These are phyloP conservation scores for Aphanomyces cochlioides DNA, from an alignment of 352 stramenopile species.

Conservation along the genomic window DNA sequence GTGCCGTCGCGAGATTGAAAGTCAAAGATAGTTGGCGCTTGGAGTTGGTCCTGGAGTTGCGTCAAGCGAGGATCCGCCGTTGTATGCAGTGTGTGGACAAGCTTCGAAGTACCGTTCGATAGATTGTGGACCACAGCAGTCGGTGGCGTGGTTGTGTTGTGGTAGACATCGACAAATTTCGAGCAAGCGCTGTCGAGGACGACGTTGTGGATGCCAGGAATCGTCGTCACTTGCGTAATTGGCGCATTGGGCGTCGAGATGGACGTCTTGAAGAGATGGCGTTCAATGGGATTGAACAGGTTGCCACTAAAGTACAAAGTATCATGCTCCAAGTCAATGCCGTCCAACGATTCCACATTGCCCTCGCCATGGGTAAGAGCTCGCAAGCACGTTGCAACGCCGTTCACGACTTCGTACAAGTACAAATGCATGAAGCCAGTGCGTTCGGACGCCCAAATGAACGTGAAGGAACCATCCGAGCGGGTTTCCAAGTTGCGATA, in stretches of 20 bases:
- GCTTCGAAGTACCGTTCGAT: constrained; percentile 40
- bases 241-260: constrained; percentile 40
- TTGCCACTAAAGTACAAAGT: constrained; percentile 88
- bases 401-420: constrained; percentile 87
- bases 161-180: constrained; percentile 79
- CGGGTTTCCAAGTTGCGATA: constrained; percentile 82
- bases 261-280: constrained; percentile 86
- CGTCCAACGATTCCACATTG: constrained; percentile 80
- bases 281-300: constrained; percentile 81
- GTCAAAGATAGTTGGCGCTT: constrained; percentile 60
- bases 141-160: constrained; percentile 64
- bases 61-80: constrained; percentile 58
- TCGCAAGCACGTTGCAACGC: constrained; percentile 41
- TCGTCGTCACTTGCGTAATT: constrained; percentile 54
- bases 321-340: constrained; percentile 70
- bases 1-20: constrained; percentile 81
- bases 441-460: constrained; percentile 93
- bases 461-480: constrained; percentile 86
- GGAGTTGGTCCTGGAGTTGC: constrained; percentile 53
- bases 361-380: constrained; percentile 63
- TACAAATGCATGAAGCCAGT: constrained; percentile 95
- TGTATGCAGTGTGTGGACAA: constrained; percentile 52
- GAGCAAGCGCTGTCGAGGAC: constrained; percentile 86
- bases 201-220: constrained; percentile 84
- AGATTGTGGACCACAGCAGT: constrained; percentile 49